Evolutionary conservation across 1,139 yeast species (phyloP).

Genomic region (Pichia sp.): DNA sequence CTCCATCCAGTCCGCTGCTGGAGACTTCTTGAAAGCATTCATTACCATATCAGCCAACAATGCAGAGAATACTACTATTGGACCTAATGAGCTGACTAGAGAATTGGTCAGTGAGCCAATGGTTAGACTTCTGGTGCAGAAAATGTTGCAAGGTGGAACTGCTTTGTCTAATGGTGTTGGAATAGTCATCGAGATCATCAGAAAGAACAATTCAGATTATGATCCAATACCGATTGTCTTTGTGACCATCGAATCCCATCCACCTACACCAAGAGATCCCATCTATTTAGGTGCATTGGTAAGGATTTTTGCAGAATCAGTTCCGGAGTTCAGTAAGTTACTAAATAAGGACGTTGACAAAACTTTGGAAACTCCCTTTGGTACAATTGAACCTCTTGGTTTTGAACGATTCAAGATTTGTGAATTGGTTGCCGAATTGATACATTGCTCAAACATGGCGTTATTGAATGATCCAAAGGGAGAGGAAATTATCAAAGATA

Average conservation of each 20-base stretch:
- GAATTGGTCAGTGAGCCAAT: constrained; percentile 76
- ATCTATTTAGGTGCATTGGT: constrained; percentile 87
- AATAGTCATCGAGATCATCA: constrained; percentile 85
- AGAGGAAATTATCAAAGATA: constrained; percentile 63
- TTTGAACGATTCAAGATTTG: constrained; percentile 93
- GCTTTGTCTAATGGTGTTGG: constrained; percentile 96
- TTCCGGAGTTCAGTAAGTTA: constrained; percentile 61
- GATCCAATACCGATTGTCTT: constrained; percentile 85
- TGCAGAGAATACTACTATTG: constrained; percentile 78
- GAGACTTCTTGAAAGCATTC: constrained; percentile 90
- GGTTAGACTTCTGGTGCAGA: constrained; percentile 55
- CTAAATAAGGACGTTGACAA: constrained; percentile 31
- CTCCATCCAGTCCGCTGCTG: constrained; percentile 83
- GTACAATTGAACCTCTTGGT: constrained; percentile 80
- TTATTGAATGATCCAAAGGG: constrained; percentile 81
- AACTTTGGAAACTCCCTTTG: constrained; percentile 62
- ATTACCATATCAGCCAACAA: constrained; percentile 91
- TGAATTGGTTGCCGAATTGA: constrained; percentile 86
- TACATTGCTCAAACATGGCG: constrained; percentile 97
- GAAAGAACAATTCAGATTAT: constrained; percentile 94
- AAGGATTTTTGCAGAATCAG: constrained; percentile 67
- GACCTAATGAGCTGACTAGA: constrained; percentile 92
- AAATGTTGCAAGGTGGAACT: constrained; percentile 88
- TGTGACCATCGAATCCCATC: constrained; percentile 84
- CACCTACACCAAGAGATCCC: constrained; percentile 93